These are phyloP conservation scores for Rhodotorula sp. DNA, from an alignment of 1,284 basidiomycete species.

Conservation along the genomic window DNA sequence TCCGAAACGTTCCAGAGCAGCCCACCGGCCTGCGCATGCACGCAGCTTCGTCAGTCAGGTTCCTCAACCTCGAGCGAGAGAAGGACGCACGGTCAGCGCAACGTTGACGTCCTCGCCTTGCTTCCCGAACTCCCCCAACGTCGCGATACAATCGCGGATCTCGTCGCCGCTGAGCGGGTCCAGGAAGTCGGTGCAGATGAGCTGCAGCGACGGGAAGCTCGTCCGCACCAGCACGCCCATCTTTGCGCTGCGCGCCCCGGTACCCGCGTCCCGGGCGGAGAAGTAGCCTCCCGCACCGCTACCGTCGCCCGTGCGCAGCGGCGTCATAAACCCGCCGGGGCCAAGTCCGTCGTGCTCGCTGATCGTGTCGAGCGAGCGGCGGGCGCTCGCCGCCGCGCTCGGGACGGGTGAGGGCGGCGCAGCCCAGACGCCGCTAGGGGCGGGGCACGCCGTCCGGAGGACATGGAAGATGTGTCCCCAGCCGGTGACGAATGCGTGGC, in stretches of 20 bases:
- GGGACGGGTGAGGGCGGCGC: constrained; percentile 67
- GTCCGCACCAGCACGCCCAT: constrained; percentile 67
- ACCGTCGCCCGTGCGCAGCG: constrained; percentile 15
- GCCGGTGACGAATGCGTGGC: constrained; percentile 79
- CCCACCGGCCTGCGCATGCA: constrained; percentile 59
- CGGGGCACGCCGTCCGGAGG: constrained; percentile 73
- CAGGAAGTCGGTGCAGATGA: constrained; percentile 87
- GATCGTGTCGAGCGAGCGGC: constrained; percentile 32
- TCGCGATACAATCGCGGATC: constrained; percentile 81
- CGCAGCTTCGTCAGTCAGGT: not conserved
- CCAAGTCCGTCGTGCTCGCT: constrained; percentile 19
- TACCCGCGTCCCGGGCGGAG: not conserved
- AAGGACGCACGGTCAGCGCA: constrained; percentile 67
- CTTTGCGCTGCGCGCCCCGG: constrained; percentile 23
- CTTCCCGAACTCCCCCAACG: constrained; percentile 83
- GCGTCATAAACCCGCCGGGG: constrained; percentile 5
- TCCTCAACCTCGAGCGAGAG: not conserved
- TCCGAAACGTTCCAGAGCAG: constrained; percentile 92
- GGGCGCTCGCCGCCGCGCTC: not conserved
- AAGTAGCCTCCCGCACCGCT: constrained; percentile 16
- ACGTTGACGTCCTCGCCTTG: constrained; percentile 91
- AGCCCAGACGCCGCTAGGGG: constrained; percentile 56
- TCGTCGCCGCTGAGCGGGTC: constrained; percentile 76
- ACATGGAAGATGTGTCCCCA: constrained; percentile 94
- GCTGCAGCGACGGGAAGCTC: constrained; percentile 87